Base-by-base conservation (phyloP, 2,329 filamentous ascomycete species). In the Colletotrichum sp. region DNA sequence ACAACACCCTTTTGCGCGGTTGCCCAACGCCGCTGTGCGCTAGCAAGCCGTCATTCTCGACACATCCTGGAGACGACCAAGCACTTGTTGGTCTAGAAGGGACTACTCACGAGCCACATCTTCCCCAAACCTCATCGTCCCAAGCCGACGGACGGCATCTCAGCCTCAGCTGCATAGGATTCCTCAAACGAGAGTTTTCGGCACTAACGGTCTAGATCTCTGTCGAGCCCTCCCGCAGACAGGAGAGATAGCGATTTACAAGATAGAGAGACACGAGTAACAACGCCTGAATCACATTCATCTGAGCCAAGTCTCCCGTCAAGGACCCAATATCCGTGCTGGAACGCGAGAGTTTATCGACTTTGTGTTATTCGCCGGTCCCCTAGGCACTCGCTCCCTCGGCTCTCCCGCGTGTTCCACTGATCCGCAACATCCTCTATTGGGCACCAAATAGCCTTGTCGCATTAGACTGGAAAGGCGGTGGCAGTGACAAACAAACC, bases 91-190 rank as follows among this genome's bases (percentile, higher is more conserved):
- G 39, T 67, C 73, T 67, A 64, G 62, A 72, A 48, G 8, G 62
- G 69, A 64, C 73, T 72, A 72, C 69, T 28, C 73, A 73, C 69
- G 56, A 72, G 72, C 72, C 72, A 67, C 68, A 32, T 61, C 36
- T 62, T n/a, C 30, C 27, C 70, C 36, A 48, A 52, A 48, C 28
- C n/a, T 58, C 15, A 43, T 69, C 58, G 48, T 65, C 73, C 64
- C 73, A 75, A 65, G 64, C 64, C 39, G 48, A 65, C 16, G 30
- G 9, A 48, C 34, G 25, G 30, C 15, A 66, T 30, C 72, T 65
- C 56, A 75, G 70, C 64, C 73, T 75, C 64, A 64, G 56, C 28
- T 43, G 28, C 64, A 48, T 18, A 25, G 32, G 25, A 39, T 36
- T 25, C 70, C 61, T 67, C 70, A 60, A 28, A 36, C 58, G 64